Percentiles rank a stretch among this genome's conserved stretches.
phyloP scores from a whole-genome alignment of 768 basidiomycete genomes.

The Russula lepida region DNA sequence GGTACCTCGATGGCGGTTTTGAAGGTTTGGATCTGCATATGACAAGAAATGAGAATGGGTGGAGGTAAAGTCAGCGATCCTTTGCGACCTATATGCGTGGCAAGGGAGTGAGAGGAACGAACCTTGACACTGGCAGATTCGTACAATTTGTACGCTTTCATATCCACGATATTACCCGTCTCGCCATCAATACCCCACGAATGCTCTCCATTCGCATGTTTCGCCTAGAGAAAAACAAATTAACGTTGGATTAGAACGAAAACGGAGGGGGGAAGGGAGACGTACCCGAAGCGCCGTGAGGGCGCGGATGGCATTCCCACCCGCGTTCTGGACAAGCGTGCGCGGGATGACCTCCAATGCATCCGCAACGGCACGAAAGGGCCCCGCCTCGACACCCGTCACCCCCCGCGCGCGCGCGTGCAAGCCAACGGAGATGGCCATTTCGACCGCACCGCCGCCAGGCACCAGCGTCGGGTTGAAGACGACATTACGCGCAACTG shows the following conservation, averaged over 20 bases:
- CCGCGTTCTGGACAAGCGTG: slow-evolving; percentile 89
- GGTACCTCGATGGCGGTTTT: slow-evolving; percentile 94
- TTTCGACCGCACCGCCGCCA: slow-evolving; percentile 96
- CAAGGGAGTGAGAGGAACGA: neutral
- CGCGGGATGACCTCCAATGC: slow-evolving; percentile 97
- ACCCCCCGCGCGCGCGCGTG: slow-evolving; percentile 71
- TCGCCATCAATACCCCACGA: slow-evolving; percentile 96
- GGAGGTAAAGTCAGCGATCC: neutral
- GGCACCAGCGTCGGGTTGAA: slow-evolving; percentile 94
- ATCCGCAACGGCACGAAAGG: slow-evolving; percentile 86
- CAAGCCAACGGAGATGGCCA: slow-evolving; percentile 89
- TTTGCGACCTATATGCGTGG: neutral
- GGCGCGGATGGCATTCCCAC: slow-evolving; percentile 89
- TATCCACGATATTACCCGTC: slow-evolving; percentile 91
- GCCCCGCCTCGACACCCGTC: slow-evolving; percentile 85
- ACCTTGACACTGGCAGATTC: slow-evolving; percentile 97
- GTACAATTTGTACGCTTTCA: slow-evolving; percentile 89
- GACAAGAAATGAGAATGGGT: neutral
- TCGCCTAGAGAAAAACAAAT: slow-evolving; percentile 47
- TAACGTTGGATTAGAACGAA: slow-evolving; percentile 39
- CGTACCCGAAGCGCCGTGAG: slow-evolving; percentile 87
- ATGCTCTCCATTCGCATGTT: slow-evolving; percentile 85
- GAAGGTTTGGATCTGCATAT: slow-evolving; percentile 75
- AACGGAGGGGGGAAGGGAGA: neutral
- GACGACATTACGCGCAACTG: slow-evolving; percentile 92